Base-by-base conservation (phyloP, 345 rosid species). In the Rhodamnia argentea region DNA sequence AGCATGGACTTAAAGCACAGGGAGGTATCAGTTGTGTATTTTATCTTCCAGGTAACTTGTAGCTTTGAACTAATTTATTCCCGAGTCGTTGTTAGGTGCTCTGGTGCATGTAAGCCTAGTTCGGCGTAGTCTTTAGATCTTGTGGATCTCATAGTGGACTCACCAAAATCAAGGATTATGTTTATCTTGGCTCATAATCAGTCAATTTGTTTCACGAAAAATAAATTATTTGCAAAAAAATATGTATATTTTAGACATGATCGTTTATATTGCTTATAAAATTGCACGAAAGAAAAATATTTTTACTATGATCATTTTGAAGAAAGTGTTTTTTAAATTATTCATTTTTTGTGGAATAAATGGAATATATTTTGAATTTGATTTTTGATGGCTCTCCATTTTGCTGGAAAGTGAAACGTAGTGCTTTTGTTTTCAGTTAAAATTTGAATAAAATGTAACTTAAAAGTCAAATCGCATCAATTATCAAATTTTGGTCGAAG, bases 251-350 rank as follows among this genome's bases (percentile, higher is more conserved):
- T 64, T 16, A 62, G 29, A 62, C 40, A 7, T 1, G 20, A 7
- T 62, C 2, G 0, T 5, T 27, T 64, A 4, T 18, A 32, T 0
- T 0, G 10, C 2, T 0, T 62, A 15, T 0, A 29, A 62, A 62
- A 7, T 0, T 59, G 3, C 15, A 40, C 29, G 16, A 14, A 3
- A 1, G 1, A 60, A 1, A 60, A 29, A n/a, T 0, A n/a, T 5
- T 0, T n/a, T 27, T 60, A 60, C 27, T 27, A 13, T n/a, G 2
- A 29, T 27, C 22, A 62, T 29, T 29, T 62, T 6, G 6, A 29
- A 7, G 22, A 62, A 7, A 14, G 6, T 60, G 0, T 62, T 62
- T 3, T 62, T 62, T 15, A 0, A 27, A 27, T 62, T 62, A 62
- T 62, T 29, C 3, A 13, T 27, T 29, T 4, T 27, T 15, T 0